phyloP scores from a whole-genome alignment of 2,329 filamentous ascomycete species.

The Fusarium graminum region DNA sequence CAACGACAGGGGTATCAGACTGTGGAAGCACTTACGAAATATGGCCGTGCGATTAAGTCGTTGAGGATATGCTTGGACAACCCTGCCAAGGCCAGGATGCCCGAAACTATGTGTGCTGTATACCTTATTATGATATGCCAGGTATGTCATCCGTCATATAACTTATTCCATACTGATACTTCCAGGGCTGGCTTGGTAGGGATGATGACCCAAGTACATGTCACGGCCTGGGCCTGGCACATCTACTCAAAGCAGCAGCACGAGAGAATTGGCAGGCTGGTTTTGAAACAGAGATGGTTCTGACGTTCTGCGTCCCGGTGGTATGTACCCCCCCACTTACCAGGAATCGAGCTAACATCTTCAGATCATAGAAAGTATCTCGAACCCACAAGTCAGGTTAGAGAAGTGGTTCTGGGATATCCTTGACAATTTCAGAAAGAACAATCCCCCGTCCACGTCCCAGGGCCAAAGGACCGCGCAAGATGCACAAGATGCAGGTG shows the following conservation, averaged over 20 bases:
- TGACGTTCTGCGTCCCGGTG: conserved; percentile 52
- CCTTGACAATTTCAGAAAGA: conserved; percentile 34
- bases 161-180: background rate
- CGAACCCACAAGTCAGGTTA: conserved; percentile 32
- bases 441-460: conserved; percentile 17
- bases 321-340: conserved; percentile 39
- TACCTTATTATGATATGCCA: conserved; percentile 56
- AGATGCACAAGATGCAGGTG: conserved; percentile 6
- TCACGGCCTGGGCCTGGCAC: conserved; percentile 53
- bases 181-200: conserved; percentile 51
- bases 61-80: conserved; percentile 49
- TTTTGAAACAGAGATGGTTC: conserved; percentile 49
- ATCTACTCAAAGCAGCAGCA: conserved; percentile 49
- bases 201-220: conserved; percentile 44
- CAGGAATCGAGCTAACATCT: background rate
- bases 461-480: conserved; percentile 3
- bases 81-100: conserved; percentile 45
- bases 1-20: conserved; percentile 29
- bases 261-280: conserved; percentile 44
- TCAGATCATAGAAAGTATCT: conserved; percentile 53
- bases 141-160: conserved; percentile 36
- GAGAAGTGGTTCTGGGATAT: conserved; percentile 45
- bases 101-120: conserved; percentile 55
- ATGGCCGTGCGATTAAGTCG: conserved; percentile 50
- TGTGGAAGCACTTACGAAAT: conserved; percentile 48